A percentile compares a stretch with the other conserved stretches of the same genome.
Evolutionary conservation across 2,329 filamentous ascomycete species (phyloP).

Genomic region (Paraconiothyrium sp.): DNA sequence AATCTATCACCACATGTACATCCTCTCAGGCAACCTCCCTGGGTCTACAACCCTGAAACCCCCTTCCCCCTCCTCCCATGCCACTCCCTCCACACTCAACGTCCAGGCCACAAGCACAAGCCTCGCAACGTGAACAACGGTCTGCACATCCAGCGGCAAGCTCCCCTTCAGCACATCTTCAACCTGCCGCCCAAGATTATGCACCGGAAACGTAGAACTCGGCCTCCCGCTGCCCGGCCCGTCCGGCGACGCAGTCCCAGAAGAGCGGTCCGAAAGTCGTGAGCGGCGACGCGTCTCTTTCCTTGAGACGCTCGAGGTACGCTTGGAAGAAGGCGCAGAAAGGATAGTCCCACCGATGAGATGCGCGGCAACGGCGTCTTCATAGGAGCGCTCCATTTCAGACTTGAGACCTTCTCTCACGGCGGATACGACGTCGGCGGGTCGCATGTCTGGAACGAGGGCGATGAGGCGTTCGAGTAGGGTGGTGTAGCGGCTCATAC

Average conservation of each 20-base stretch:
- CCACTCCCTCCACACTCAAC: constrained; percentile 36
- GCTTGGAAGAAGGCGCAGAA: not conserved
- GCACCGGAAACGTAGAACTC: constrained; percentile 22
- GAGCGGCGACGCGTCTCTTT: not conserved
- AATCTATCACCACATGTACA: constrained; percentile 20
- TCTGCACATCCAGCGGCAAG: constrained; percentile 37
- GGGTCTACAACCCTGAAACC: constrained; percentile 29
- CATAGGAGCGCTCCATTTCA: constrained; percentile 35
- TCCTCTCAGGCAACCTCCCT: constrained; percentile 15
- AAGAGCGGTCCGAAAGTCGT: constrained; percentile 9
- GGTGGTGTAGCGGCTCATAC: constrained; percentile 41
- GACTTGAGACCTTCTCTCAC: constrained; percentile 34
- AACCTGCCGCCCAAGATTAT: constrained; percentile 34
- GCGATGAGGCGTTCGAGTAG: constrained; percentile 43
- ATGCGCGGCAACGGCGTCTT: constrained; percentile 28
- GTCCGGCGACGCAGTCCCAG: constrained; percentile 10
- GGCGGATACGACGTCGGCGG: constrained; percentile 27
- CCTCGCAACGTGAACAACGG: constrained; percentile 35
- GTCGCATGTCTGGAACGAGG: constrained; percentile 33
- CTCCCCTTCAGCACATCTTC: constrained; percentile 38
- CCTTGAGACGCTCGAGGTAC: constrained; percentile 3
- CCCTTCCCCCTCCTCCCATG: constrained; percentile 32
- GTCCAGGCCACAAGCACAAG: constrained; percentile 47
- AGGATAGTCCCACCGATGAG: constrained; percentile 6
- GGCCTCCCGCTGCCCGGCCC: not conserved